Conservation (phyloP, 1,139 yeast genomes). For the Scheffersomyces illinoinensis region DNA sequence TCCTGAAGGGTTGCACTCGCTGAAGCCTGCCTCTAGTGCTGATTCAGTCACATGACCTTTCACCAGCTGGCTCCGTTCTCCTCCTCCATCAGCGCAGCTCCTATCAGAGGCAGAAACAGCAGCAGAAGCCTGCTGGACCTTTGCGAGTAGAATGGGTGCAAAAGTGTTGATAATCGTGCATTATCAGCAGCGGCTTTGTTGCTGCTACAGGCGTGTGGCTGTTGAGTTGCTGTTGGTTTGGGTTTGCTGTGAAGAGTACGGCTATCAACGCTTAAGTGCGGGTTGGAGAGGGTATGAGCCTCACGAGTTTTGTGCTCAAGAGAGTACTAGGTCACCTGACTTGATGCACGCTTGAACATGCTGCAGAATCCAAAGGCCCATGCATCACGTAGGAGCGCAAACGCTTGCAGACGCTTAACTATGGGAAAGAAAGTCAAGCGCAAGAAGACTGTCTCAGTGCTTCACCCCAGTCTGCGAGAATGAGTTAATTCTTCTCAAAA, state of each 20-base stretch:
- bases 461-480: not conserved
- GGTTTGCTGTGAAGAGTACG: not conserved
- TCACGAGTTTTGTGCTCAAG: not conserved
- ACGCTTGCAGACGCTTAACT: not conserved
- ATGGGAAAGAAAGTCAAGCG: not conserved
- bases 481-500: not conserved
- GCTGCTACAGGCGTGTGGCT: conserved; percentile 1
- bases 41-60: not conserved
- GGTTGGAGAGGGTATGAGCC: conserved; percentile 2
- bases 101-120: not conserved
- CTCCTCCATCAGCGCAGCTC: not conserved
- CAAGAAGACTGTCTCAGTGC: not conserved
- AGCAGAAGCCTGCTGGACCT: not conserved
- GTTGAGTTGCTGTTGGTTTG: conserved; percentile 3
- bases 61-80: not conserved
- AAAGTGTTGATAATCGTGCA: not conserved
- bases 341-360: not conserved
- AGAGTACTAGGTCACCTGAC: not conserved
- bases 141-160: not conserved
- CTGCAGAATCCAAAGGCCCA: not conserved
- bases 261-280: conserved; percentile 3
- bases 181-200: not conserved
- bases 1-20: not conserved
- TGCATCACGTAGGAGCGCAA: not conserved
- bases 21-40: not conserved